Percentiles rank a stretch among this genome's conserved stretches.
These are phyloP conservation scores for Hebeloma cylindrosporum DNA, from an alignment of 768 basidiomycete genomes.

Conservation along the genomic window DNA sequence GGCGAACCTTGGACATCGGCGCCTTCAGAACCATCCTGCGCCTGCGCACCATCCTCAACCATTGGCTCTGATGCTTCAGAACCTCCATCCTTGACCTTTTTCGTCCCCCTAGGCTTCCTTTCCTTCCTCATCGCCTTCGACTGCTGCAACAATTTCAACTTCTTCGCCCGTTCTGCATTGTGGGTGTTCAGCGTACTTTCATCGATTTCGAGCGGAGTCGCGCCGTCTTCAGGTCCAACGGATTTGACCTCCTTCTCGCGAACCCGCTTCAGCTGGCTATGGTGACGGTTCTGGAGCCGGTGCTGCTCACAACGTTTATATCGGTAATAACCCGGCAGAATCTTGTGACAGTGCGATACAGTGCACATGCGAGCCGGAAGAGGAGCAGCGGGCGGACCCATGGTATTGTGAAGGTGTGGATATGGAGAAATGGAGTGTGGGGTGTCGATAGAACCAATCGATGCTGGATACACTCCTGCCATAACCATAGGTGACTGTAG, in stretches of 20 bases:
- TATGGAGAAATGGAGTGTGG: slow-evolving; percentile 12
- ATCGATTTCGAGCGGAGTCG: not conserved
- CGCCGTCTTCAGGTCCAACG: slow-evolving; percentile 19
- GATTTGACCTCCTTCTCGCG: slow-evolving; percentile 50
- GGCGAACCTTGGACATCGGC: too few relatives aligned
- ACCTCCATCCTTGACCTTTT: too few relatives aligned
- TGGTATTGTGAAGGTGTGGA: slow-evolving; percentile 7
- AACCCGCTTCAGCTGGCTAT: slow-evolving; percentile 51
- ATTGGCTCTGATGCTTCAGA: too few relatives aligned
- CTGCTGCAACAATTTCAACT: too few relatives aligned
- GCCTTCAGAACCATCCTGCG: too few relatives aligned
- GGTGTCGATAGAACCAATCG: slow-evolving; percentile 8
- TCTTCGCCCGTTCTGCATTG: too few relatives aligned
- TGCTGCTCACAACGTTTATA: slow-evolving; percentile 59
- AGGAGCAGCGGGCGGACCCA: slow-evolving; percentile 4
- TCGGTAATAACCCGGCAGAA: slow-evolving; percentile 46
- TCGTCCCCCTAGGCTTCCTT: slow-evolving; percentile 10
- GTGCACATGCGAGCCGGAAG: slow-evolving; percentile 52
- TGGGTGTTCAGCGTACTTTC: too few relatives aligned
- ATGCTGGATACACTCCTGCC: slow-evolving; percentile 7
- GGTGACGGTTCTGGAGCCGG: slow-evolving; percentile 53
- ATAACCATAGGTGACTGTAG: slow-evolving; percentile 2
- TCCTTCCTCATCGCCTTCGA: slow-evolving; percentile 12
- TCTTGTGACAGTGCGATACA: slow-evolving; percentile 55
- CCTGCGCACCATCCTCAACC: too few relatives aligned